These are phyloP conservation scores for Ophiostoma fasciatum DNA, from an alignment of 2,329 filamentous ascomycete genomes.

Conservation along the genomic window DNA sequence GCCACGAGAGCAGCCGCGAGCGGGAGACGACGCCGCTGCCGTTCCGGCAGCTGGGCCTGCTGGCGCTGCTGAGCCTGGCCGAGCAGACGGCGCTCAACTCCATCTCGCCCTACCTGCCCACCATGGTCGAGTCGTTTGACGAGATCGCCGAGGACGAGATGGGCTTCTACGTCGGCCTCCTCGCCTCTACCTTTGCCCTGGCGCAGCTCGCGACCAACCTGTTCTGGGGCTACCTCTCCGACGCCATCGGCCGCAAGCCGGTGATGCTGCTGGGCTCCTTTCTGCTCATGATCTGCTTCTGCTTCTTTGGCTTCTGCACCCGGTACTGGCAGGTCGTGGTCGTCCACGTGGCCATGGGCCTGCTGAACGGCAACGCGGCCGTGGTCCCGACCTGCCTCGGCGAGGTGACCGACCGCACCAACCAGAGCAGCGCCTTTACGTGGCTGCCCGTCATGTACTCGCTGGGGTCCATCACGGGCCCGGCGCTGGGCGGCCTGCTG, in stretches of 20 bases:
- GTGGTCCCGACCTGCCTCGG: constrained; percentile 88
- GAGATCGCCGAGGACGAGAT: constrained; percentile 57
- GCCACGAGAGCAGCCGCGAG: constrained; percentile 22
- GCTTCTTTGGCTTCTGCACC: constrained; percentile 74
- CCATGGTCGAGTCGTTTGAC: constrained; percentile 79
- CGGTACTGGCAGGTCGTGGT: constrained; percentile 71
- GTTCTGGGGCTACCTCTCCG: constrained; percentile 75
- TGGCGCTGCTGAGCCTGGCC: constrained; percentile 77
- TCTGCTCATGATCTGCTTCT: constrained; percentile 68
- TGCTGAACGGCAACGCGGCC: constrained; percentile 89
- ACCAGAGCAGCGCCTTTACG: constrained; percentile 85
- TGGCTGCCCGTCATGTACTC: constrained; percentile 96
- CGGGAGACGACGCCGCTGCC: constrained; percentile 56
- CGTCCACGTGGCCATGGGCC: constrained; percentile 79
- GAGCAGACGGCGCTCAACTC: constrained; percentile 97
- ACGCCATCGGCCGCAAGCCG: constrained; percentile 66
- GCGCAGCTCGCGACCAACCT: constrained; percentile 90
- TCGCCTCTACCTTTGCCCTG: constrained; percentile 82
- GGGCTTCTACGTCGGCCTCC: constrained; percentile 77
- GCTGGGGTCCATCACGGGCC: constrained; percentile 82
- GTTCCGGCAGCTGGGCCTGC: constrained; percentile 62
- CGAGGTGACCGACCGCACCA: constrained; percentile 87
- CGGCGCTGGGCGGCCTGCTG: constrained; percentile 75
- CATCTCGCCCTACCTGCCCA: constrained; percentile 84
- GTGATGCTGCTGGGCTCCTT: constrained; percentile 70